Conservation (phyloP, 805 yeast species). For the Kuraishia capsulata region DNA sequence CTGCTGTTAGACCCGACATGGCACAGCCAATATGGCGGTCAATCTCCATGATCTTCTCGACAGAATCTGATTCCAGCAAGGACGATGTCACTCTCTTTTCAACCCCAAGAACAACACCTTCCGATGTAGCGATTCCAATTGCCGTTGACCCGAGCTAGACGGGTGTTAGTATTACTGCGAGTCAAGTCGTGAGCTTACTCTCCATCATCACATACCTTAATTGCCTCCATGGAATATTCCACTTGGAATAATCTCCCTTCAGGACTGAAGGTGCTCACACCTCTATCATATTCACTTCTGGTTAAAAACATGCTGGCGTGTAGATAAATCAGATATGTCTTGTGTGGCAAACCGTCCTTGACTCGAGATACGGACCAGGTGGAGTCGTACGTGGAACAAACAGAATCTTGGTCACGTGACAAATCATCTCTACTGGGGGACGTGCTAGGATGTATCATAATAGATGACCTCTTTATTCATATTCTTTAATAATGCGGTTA, state of each 20-base stretch:
- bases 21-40: slow-evolving; percentile 96
- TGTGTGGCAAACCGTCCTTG: no score
- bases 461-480: no score
- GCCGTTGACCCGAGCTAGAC: slow-evolving; percentile 83
- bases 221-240: slow-evolving; percentile 95
- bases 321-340: no score
- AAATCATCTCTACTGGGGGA: neutral
- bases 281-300: slow-evolving; percentile 99
- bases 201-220: slow-evolving; percentile 43
- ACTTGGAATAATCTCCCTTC: slow-evolving; percentile 98
- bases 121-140: slow-evolving; percentile 89
- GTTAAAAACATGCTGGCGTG: slow-evolving; percentile 98
- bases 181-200: neutral
- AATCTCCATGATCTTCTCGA: slow-evolving; percentile 92
- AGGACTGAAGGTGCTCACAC: slow-evolving; percentile 97
- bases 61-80: slow-evolving; percentile 81
- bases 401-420: no score
- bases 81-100: slow-evolving; percentile 96
- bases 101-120: slow-evolving; percentile 93
- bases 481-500: no score
- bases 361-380: no score
- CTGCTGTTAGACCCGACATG: slow-evolving; percentile 97
- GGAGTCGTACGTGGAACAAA: no score
- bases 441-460: no score
- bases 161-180: neutral